Base-by-base conservation (phyloP, 129 eudicot genomes). In the Lactuca sativa region DNA sequence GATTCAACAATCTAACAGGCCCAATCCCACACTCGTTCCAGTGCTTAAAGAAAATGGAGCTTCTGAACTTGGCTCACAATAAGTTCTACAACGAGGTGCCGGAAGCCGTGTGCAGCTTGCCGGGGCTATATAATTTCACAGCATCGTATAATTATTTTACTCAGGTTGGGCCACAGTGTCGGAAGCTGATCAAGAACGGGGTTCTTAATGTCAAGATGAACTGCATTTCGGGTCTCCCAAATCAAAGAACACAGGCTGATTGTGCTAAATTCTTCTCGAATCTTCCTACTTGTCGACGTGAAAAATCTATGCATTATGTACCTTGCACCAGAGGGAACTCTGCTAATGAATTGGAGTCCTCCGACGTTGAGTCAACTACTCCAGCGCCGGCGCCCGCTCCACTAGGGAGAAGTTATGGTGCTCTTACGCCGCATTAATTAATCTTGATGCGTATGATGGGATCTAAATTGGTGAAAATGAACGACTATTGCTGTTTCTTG, bases 121-220 rank as follows among this genome's bases (percentile, higher is more conserved):
- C 81, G 9, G 1, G 36, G 0, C 11, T 81, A n/a, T n/a, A 11
- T 41, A 77, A 84, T 18, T 70, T 84, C 2, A 56, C 83, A 1
- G 25, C 74, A 37, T 65, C 83, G 18, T 25, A 70, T 7, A 84
- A 84, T 6, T 84, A 81, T 61, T 85, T 85, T 36, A 82, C 86
- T 4, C 80, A 66, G 47, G 81, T 82, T 4, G 86, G 84, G 3
- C 78, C 77, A 12, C 3, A n/a, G 16, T 85, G 90, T 61, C 69
- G 75, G 70, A 54, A 41, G 34, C 5, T 68, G 86, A 78, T 85
- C 2, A 15, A 67, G 3, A n/a, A 3, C 0, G 52, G 68, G 9
- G 57, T 69, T 6, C 76, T 85, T 67, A 37, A 85, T 64, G 78
- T 79, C 36, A 77, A 37, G 31, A 77, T 63, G 81, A 84, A 87